A percentile compares a stretch with the other conserved stretches of the same genome.
These are phyloP conservation scores for Phytophthora melonis DNA, from an alignment of 352 stramenopile genomes.

Conservation along the genomic window DNA sequence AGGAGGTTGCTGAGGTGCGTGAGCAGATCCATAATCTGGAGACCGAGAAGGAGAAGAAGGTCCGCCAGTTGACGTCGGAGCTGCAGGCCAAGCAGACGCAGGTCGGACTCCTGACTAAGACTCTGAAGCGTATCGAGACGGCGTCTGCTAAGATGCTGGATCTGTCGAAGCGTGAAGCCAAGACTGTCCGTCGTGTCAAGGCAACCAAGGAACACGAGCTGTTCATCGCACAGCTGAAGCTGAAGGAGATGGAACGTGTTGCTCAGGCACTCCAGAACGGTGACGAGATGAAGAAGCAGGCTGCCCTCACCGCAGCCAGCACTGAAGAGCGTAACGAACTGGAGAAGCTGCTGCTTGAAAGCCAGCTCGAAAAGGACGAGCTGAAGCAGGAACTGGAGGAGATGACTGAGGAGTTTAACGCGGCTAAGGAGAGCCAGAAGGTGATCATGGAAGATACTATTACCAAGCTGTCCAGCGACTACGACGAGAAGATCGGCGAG, in stretches of 20 bases:
- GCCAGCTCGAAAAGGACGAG: conserved; percentile 61
- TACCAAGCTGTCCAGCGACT: conserved; percentile 56
- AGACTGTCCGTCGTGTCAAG: conserved; percentile 57
- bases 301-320: conserved; percentile 37
- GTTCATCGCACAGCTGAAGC: conserved; percentile 61
- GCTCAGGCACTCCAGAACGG: conserved; percentile 38
- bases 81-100: conserved; percentile 71
- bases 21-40: conserved; percentile 69
- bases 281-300: conserved; percentile 46
- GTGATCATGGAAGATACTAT: conserved; percentile 51
- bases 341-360: conserved; percentile 61
- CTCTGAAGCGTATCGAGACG: conserved; percentile 64
- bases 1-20: conserved; percentile 63
- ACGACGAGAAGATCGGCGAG: conserved; percentile 54
- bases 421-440: conserved; percentile 49
- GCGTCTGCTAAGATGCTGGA: conserved; percentile 55
- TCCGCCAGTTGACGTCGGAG: conserved; percentile 60
- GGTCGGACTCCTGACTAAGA: conserved; percentile 63
- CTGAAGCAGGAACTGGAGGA: conserved; percentile 62
- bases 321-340: conserved; percentile 54
- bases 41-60: conserved; percentile 66
- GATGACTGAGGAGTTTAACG: conserved; percentile 49
- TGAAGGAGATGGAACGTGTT: conserved; percentile 71
- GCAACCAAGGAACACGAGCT: conserved; percentile 75
- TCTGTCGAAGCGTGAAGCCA: conserved; percentile 59